A percentile compares a stretch with the other conserved stretches of the same genome.
phyloP scores from a whole-genome alignment of 1,139 yeast genomes.

The Blastobotrys indianensis region DNA sequence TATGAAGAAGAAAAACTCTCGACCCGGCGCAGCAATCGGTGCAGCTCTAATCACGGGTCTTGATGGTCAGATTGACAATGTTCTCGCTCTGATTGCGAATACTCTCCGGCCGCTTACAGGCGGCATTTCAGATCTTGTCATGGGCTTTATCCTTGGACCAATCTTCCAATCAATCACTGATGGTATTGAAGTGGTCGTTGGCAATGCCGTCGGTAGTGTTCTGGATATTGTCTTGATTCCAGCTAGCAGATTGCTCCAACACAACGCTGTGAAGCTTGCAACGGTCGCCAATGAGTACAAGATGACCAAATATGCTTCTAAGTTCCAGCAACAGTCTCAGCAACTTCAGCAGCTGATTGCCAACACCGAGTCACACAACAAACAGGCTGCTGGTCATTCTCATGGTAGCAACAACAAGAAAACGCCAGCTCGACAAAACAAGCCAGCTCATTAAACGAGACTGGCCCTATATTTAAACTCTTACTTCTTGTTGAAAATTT shows the following conservation, averaged over 20 bases:
- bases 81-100: constrained; percentile 24
- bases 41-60: constrained; percentile 28
- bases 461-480: no score
- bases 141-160: constrained; percentile 27
- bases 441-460: no score
- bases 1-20: constrained; percentile 20
- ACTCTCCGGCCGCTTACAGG: constrained; percentile 25
- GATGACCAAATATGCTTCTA: constrained; percentile 11
- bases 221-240: constrained; percentile 21
- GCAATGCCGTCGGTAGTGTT: constrained; percentile 28
- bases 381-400: no score
- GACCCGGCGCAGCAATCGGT: constrained; percentile 26
- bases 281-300: constrained; percentile 17
- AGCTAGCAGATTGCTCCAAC: constrained; percentile 20
- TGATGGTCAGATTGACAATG: constrained; percentile 33
- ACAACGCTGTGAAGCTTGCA: constrained; percentile 17
- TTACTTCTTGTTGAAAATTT: no score
- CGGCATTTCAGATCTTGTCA: constrained; percentile 25
- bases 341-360: constrained; percentile 7
- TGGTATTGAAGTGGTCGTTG: constrained; percentile 30
- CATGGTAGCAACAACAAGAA: no score
- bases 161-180: constrained; percentile 31
- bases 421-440: no score
- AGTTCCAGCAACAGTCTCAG: constrained; percentile 2
- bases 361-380: neutral